phyloP scores from a whole-genome alignment of 768 basidiomycete species.

The Cyclocybe cylindracea region DNA sequence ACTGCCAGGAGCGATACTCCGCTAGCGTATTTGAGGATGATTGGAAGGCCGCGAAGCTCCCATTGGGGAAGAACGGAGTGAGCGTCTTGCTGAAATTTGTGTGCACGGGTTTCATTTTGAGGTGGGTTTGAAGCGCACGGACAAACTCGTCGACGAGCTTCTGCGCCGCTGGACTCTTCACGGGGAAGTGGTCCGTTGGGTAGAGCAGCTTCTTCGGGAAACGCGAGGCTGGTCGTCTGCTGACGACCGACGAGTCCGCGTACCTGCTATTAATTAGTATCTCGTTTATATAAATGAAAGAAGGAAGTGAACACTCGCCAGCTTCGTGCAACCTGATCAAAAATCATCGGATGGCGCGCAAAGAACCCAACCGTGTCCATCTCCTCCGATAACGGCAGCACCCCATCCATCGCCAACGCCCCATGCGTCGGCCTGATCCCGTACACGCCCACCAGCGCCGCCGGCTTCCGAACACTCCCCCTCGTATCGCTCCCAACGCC shows the following conservation, averaged over 20 bases:
- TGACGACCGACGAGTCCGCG: conserved; percentile 26
- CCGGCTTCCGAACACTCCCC: conserved; percentile 41
- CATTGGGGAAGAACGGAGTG: conserved; percentile 28
- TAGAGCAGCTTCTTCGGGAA: conserved; percentile 33
- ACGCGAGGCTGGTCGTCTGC: conserved; percentile 19
- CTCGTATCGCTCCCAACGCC: conserved; percentile 40
- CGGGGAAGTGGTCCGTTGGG: conserved; percentile 36
- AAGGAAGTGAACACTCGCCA: conserved; percentile 25
- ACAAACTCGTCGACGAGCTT: conserved; percentile 30
- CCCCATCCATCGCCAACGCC: conserved; percentile 31
- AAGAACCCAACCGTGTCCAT: conserved; percentile 42
- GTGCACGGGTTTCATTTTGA: conserved; percentile 24
- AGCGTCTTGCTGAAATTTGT: conserved; percentile 30
- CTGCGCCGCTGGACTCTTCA: conserved; percentile 31
- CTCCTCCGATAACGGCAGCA: conserved; percentile 37
- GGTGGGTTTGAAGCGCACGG: conserved; percentile 19
- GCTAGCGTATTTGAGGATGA: conserved; percentile 31
- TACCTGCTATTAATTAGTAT: conserved; percentile 23
- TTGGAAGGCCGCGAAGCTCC: conserved; percentile 29
- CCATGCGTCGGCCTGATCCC: conserved; percentile 36
- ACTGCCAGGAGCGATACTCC: conserved; percentile 36
- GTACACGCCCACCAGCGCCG: conserved; percentile 37
- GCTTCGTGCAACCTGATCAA: conserved; percentile 24
- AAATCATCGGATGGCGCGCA: conserved; percentile 31
- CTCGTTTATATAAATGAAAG: not conserved